Evolutionary conservation across 805 yeast genomes (phyloP).

Genomic region (Candida palmyrensis): DNA sequence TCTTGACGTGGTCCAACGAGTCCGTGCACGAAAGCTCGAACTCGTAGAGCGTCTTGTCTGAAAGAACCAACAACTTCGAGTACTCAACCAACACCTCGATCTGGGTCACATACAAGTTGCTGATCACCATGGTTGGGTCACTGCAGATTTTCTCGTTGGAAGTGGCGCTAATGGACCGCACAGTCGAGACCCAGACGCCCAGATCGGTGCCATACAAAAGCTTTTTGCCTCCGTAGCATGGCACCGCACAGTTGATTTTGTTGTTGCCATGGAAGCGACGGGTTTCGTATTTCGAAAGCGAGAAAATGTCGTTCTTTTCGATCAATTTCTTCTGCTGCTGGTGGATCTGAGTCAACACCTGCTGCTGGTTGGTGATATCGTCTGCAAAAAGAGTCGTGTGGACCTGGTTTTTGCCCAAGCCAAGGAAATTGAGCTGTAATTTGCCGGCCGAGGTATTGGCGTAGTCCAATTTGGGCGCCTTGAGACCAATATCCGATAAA

Average conservation of each 20-base stretch:
- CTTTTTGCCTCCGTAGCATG: conserved; percentile 92
- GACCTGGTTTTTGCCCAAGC: conserved; percentile 50
- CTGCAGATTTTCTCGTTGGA: conserved; percentile 50
- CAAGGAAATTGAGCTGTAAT: conserved; percentile 47
- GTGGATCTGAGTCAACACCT: conserved; percentile 73
- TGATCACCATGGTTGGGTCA: conserved; percentile 71
- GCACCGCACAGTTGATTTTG: conserved; percentile 85
- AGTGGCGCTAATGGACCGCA: conserved; percentile 47
- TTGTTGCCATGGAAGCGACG: conserved; percentile 69
- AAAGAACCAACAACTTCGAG: conserved; percentile 70
- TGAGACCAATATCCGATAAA: conserved; percentile 28
- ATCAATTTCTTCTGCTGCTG: conserved; percentile 73
- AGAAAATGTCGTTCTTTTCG: conserved; percentile 71
- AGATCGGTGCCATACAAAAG: conserved; percentile 86
- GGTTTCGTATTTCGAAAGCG: conserved; percentile 69
- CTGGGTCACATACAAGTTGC: conserved; percentile 76
- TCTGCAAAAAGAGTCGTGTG: conserved; percentile 51
- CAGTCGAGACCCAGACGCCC: conserved; percentile 82
- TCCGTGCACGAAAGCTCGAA: conserved; percentile 58
- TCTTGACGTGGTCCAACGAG: conserved; percentile 43
- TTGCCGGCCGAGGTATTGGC: conserved; percentile 28
- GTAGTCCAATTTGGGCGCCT: conserved; percentile 15
- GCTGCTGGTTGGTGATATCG: conserved; percentile 60
- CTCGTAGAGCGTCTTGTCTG: conserved; percentile 77
- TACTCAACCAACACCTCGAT: conserved; percentile 90